These are phyloP conservation scores for Vanilla planifolia DNA, from an alignment of 106 monocot species.

Conservation along the genomic window DNA sequence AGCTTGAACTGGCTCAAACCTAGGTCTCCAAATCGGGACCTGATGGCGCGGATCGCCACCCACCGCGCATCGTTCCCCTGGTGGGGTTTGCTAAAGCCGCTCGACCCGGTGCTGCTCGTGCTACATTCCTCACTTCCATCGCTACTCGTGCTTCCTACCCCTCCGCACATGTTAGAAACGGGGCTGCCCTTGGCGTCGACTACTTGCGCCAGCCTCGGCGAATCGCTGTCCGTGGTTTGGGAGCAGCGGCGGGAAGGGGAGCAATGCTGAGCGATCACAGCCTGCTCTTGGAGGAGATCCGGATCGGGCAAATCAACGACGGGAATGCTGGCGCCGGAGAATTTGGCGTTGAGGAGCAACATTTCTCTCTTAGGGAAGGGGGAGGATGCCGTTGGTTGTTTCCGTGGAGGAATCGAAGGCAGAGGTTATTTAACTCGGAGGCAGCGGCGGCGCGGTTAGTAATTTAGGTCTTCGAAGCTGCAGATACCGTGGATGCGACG, in stretches of 20 bases:
- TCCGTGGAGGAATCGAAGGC: neutral
- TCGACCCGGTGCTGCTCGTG: neutral
- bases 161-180: neutral
- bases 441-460: neutral
- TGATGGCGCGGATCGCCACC: slow-evolving; percentile 19
- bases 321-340: neutral
- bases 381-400: slow-evolving; percentile 4
- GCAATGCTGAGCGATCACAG: neutral
- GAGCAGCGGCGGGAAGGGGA: slow-evolving; percentile 6
- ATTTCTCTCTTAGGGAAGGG: slow-evolving; percentile 4
- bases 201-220: neutral
- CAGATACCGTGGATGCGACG: slow-evolving; percentile 8
- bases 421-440: neutral
- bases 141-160: slow-evolving; percentile 9
- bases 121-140: slow-evolving; percentile 10
- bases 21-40: slow-evolving; percentile 7
- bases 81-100: slow-evolving; percentile 21
- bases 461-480: slow-evolving; percentile 7
- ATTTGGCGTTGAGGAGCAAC: slow-evolving; percentile 1
- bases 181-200: slow-evolving; percentile 5
- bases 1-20: slow-evolving; percentile 20
- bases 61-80: slow-evolving; percentile 24
- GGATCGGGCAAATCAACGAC: neutral
- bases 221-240: neutral
- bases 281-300: neutral